phyloP scores from a whole-genome alignment of 202 grass and related monocot species.

The Zoysia matrella region DNA sequence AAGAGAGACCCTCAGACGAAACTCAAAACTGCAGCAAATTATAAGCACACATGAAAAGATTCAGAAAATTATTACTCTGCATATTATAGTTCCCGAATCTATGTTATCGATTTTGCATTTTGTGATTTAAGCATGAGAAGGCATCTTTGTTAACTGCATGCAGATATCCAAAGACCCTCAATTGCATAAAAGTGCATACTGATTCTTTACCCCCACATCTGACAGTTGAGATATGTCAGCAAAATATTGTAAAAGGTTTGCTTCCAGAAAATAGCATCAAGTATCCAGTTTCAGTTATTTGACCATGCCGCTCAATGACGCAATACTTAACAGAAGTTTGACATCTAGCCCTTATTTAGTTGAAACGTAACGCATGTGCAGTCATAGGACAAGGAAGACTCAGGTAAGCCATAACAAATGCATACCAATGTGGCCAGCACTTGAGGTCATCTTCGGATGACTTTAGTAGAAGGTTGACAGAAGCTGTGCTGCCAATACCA shows the following conservation, averaged over 20 bases:
- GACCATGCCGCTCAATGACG: background rate
- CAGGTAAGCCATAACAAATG: constrained; percentile 23
- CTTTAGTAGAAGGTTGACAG: constrained; percentile 84
- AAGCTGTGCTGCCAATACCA: constrained; percentile 52
- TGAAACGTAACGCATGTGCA: constrained; percentile 18
- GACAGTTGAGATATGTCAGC: background rate
- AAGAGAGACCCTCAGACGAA: constrained; percentile 43
- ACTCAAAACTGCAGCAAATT: constrained; percentile 77
- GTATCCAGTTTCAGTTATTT: background rate
- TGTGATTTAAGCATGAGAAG: background rate
- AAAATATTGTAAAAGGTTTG: constrained; percentile 2
- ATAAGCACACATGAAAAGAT: constrained; percentile 15
- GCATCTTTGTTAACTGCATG: background rate
- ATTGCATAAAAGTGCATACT: background rate
- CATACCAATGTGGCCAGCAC: constrained; percentile 93
- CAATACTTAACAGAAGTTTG: constrained; percentile 19
- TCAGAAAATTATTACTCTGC: background rate
- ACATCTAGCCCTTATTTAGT: constrained; percentile 7
- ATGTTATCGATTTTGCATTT: constrained; percentile 8
- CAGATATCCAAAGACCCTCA: background rate
- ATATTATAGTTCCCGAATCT: background rate
- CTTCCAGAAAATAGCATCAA: constrained; percentile 4
- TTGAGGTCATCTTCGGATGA: constrained; percentile 87
- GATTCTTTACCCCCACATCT: background rate
- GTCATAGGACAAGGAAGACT: background rate